Base-by-base conservation (phyloP, 2,329 filamentous ascomycete genomes). In the Nakataea oryzae region DNA sequence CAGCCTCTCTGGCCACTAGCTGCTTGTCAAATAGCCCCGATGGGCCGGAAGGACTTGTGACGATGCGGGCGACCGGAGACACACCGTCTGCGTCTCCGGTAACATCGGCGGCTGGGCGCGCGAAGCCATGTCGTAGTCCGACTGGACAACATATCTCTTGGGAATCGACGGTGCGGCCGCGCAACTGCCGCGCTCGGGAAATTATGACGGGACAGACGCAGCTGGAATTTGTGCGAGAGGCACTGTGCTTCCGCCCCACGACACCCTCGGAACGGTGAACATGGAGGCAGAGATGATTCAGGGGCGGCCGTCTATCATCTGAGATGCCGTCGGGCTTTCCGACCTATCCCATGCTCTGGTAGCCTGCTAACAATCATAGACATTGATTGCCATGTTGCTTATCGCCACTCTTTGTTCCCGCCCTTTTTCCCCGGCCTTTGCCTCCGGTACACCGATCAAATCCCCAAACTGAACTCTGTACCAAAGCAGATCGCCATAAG, bases 231-330 rank as follows among this genome's bases (percentile, higher is more conserved):
- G 70, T 90, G 13, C 79, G 86, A 50, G 81, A 86, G 66, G 84
- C 65, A 1, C 70, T 93, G 62, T 93, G 90, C 70, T 92, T 91
- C 74, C 81, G 90, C 14, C 89, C 90, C 0, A 81, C n/a, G n/a
- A n/a, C n/a, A n/a, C n/a, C 26, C 73, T 90, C 32, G 89, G 88
- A 1, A 91, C 88, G 0, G 89, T 89, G 0, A 81, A 82, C 66
- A 84, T 90, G 7, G 75, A 91, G 74, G 81, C 86, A 12, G 88
- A 92, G 74, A 78, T 92, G 80, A 79, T 90, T 55, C 79, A 83
- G 67, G 86, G 84, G 2, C 74, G 78, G 64, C 71, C 74, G 64
- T 34, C 21, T 26, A 56, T 21, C 21, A 47, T 60, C 28, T 5
- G 27, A 17, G 58, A 54, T 30, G 41, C 9, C 21, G 41, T 50